Base-by-base conservation (phyloP, 257 asterid species). In the Solanum pimpinellifolium region DNA sequence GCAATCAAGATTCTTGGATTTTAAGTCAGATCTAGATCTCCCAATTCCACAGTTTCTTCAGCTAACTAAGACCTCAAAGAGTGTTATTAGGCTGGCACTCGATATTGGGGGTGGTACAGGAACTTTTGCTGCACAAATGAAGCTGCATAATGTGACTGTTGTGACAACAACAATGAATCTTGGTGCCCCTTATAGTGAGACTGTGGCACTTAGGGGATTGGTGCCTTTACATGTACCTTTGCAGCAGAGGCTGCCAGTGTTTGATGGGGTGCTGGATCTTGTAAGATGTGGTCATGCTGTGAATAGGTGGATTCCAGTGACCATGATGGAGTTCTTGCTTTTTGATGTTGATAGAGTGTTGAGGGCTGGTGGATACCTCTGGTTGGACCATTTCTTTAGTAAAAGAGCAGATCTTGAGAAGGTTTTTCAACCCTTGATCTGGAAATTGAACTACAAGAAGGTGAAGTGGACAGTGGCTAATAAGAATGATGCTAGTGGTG, bases 91-190 rank as follows among this genome's bases (percentile, higher is more conserved):
- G 88, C 91, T 96, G 1, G 98, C 92, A 3, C 89, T 95, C 42
- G 99, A 97, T 80, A 84, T 97, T 41, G 99, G 99, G 3, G 98
- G 99, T 77, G 99, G 99, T 23, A 93, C 96, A 0, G 99, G 98
- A 2, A 95, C 99, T 25, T 97, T 97, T 78, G 99, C 99, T 1
- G 99, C 99, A 0, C 98, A 95, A 60, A 94, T 97, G 99, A 95
- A 94, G 96, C 91, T 94, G 89, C 93, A 86, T 18, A 95, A 94
- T 75, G 98, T 93, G 82, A 95, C 98, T 2, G 95, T 95, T 60
- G 42, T 95, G 13, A 95, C 99, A 21, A 97, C 99, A 4, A 94
- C 98, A 2, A 95, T 97, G 99, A 94, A 95, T 82, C 92, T 95
- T 14, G 97, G 98, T 20, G 97, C 98, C 14, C 99, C 99, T 8